Base-by-base conservation (phyloP, 2,329 filamentous ascomycete species). In the Cladosporium halotolerans region DNA sequence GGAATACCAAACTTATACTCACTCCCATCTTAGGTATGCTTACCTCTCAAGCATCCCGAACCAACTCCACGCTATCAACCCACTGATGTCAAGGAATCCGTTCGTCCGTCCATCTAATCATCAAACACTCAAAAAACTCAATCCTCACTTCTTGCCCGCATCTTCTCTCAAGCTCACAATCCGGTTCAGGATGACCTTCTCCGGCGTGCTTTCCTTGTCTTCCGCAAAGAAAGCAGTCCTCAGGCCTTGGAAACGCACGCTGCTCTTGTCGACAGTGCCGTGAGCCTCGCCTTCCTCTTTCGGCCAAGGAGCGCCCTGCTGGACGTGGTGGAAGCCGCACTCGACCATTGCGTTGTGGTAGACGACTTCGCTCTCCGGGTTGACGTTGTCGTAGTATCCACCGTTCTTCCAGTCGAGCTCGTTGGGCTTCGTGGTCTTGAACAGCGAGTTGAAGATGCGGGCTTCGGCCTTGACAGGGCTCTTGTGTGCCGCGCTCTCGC, bases 161-260 rank as follows among this genome's bases (percentile, higher is more conserved):
- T 95, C 89, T 72, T 96, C 91, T 75, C 95, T 95, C 65, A 96
- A 72, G 45, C 86, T 88, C 18, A 97, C 91, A 64, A 97, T 96
- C 48, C 89, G 81, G 73, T 97, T 97, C 31, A 97, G 73, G 45
- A 97, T 81, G 59, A 95, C 77, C 69, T 85, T 88, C n/a, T 89
- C 87, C 32, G 82, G 81, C 39, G 68, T 69, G 0, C 66, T 71
- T 63, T 95, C 89, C 46, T 79, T 81, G 68, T 96, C 91, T 69
- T 95, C 77, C 75, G 83, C 83, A 73, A 93, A 93, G 68, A 95
- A 96, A 9, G 86, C 92, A 42, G 92, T 87, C 23, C 92, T 80
- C 78, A 96, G 84, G 2, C 84, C 92, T 76, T 97, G 92, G 79
- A 97, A 97, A 45, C 92, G 79, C 6, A 96, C 85, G 52, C 89